phyloP scores from a whole-genome alignment of 2,329 filamentous ascomycete genomes.

The Stachybotrys chartarum region DNA sequence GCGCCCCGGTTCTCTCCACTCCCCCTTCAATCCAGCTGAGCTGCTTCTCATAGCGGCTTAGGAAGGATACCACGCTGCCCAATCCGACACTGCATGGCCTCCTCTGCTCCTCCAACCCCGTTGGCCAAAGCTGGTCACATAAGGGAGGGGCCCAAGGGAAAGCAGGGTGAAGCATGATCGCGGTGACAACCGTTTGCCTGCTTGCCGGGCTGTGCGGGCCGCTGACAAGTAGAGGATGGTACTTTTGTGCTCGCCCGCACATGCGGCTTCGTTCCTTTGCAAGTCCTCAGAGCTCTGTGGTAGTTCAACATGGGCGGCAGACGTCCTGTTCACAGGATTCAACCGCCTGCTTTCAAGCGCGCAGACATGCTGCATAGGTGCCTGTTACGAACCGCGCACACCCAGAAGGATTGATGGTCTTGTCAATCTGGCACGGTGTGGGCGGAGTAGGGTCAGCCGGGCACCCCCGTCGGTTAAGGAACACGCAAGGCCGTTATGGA shows the following conservation, averaged over 20 bases:
- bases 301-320: neutral
- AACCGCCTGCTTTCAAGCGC: neutral
- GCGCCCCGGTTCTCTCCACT: no score
- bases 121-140: neutral
- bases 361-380: neutral
- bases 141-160: no score
- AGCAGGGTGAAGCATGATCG: no score
- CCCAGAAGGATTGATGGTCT: neutral
- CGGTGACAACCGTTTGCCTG: no score
- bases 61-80: neutral
- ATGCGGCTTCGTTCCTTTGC: no score
- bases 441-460: neutral
- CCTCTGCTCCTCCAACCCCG: neutral
- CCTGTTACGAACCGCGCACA: neutral
- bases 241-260: no score
- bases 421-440: neutral
- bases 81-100: neutral
- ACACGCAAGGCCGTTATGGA: neutral
- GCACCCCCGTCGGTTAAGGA: neutral
- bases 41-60: neutral
- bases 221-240: no score
- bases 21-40: neutral
- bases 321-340: neutral
- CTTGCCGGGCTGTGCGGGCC: no score
- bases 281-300: neutral